These are phyloP conservation scores for Meripilus lineatus DNA, from an alignment of 1,284 basidiomycete species.

Conservation along the genomic window DNA sequence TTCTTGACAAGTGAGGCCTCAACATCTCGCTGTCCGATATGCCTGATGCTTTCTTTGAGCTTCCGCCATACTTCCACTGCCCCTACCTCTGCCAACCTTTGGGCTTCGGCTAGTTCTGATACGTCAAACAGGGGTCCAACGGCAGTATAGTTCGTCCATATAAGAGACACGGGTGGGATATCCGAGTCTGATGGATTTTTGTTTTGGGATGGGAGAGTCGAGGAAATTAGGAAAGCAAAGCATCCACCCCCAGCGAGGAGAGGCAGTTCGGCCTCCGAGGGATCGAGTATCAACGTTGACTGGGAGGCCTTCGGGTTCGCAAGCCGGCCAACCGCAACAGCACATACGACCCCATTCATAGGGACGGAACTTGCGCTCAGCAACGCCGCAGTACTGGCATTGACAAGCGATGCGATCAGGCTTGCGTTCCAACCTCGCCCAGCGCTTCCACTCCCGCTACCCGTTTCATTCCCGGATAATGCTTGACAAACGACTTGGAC, in stretches of 20 bases:
- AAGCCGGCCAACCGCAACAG: slow-evolving; percentile 49
- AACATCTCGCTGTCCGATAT: slow-evolving; percentile 10
- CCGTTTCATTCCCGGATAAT: slow-evolving; percentile 33
- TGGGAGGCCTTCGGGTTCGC: slow-evolving; percentile 7
- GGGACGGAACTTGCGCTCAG: slow-evolving; percentile 64
- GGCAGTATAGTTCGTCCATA: slow-evolving; percentile 55
- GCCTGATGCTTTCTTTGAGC: slow-evolving; percentile 40
- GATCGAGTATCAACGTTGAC: slow-evolving; percentile 44
- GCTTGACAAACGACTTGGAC: slow-evolving; percentile 68
- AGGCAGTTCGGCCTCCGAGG: slow-evolving; percentile 40
- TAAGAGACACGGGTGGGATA: slow-evolving; percentile 28
- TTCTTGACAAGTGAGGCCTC: too few relatives aligned
- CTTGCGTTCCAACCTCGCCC: slow-evolving; percentile 26
- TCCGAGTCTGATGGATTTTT: slow-evolving; percentile 16
- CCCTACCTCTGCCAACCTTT: slow-evolving; percentile 40
- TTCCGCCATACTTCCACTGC: slow-evolving; percentile 41
- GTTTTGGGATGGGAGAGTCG: slow-evolving; percentile 15
- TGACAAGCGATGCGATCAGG: slow-evolving; percentile 53
- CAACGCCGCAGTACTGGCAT: slow-evolving; percentile 61
- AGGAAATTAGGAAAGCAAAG: slow-evolving; percentile 65
- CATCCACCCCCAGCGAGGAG: slow-evolving; percentile 42
- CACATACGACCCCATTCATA: slow-evolving; percentile 65
- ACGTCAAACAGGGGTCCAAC: slow-evolving; percentile 32
- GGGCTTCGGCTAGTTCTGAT: slow-evolving; percentile 38
- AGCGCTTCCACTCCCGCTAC: slow-evolving; percentile 21